Evolutionary conservation across 2,329 filamentous ascomycete species (phyloP), one percentile per base, ranked within the genome.

Genomic region (Ceratocystis smalleyi): DNA sequence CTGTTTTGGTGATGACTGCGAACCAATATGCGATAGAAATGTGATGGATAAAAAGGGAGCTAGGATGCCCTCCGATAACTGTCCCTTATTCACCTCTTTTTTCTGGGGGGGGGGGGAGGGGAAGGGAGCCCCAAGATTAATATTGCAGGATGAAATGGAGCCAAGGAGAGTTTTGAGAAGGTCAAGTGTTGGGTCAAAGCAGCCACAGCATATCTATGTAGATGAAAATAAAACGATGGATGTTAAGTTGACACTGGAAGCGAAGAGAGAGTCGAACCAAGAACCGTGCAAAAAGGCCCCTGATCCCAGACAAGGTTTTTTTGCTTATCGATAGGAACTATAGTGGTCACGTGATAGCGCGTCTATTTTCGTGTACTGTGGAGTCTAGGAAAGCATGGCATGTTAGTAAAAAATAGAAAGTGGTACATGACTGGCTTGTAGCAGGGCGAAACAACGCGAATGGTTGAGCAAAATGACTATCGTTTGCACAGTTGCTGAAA

Each of bases 21-120:
- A 55, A 32, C 30, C 51, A 55, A 55, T 32, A 55, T 55, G 51
- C 51, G 51, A 49, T 55, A 55, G 51, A 55, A 55, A 55, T 27
- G 24, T 55, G 51, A 55, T 27, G 51, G 51, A 55, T 55, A 55
- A 55, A 55, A 55, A 55, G 51, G 51, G 51, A 55, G 51, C 19
- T 55, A 55, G 51, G 51, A 55, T 55, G 51, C 24, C 24, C 24
- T 40, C 12, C 17, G 32, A 55, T 17, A 27, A 55, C 45, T 40
- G 35, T 12, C 51, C 45, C 51, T 55, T 27, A 55, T 55, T 55
- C 51, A 5, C 51, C 30, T 55, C 30, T 55, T 55, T 55, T 32
- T 54, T 4, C 12, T 5, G 24, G 32, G 35, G 35, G 35, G 35
- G 10, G 8, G 32, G 32, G 32, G 32, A 35, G 32, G 32, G 32